Percentiles rank a stretch among this genome's conserved stretches.
Conservation (phyloP, 129 eudicot species). For the Flaveria trinervia region DNA sequence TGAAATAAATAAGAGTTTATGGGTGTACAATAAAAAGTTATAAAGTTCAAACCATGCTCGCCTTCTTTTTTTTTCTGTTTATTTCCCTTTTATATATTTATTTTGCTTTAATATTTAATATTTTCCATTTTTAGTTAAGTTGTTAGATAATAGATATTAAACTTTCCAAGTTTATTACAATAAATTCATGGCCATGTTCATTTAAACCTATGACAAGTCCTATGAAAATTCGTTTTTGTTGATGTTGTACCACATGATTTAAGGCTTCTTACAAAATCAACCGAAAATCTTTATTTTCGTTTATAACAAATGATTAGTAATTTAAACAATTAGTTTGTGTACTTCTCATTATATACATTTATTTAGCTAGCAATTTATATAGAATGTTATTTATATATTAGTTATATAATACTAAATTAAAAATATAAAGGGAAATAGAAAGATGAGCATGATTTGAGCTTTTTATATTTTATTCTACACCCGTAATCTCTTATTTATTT, state of each 20-base stretch:
- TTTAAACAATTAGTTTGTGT: too few species aligned
- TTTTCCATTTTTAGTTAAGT: neutral
- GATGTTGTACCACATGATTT: neutral
- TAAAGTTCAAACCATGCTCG: constrained; percentile 26
- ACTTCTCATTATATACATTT: too few species aligned
- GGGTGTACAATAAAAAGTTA: constrained; percentile 16
- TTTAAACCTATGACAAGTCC: neutral
- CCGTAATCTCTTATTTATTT: constrained; percentile 24
- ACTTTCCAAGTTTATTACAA: neutral
- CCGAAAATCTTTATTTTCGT: neutral
- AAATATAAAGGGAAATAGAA: too few species aligned
- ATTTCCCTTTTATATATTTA: too few species aligned
- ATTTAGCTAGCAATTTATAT: too few species aligned
- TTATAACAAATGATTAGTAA: neutral
- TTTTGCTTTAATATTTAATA: too few species aligned
- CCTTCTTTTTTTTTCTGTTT: neutral
- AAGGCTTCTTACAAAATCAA: neutral
- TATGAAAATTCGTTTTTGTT: too few species aligned
- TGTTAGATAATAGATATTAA: neutral
- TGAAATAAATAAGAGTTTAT: constrained; percentile 23
- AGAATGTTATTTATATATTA: too few species aligned
- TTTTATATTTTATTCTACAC: constrained; percentile 9
- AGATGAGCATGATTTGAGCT: constrained; percentile 18
- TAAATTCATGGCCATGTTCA: neutral
- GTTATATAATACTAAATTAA: too few species aligned